Conservation (phyloP, 768 basidiomycete genomes). For the Rhodotorula kratochvilovae region DNA sequence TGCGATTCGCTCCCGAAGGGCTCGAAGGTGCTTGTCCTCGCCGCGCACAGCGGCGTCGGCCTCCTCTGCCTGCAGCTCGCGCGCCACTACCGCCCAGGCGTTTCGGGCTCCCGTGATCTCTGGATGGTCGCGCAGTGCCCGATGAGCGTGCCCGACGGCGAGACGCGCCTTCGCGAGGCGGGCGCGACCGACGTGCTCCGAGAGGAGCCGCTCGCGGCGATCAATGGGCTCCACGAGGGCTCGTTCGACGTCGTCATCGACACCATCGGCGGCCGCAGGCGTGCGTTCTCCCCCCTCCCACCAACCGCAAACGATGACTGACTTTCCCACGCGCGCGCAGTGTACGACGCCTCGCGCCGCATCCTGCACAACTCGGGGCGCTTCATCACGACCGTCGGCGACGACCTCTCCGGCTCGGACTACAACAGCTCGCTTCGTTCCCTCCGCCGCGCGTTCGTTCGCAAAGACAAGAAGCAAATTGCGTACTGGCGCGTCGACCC, state of each 20-base stretch:
- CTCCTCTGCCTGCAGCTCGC: slow-evolving; percentile 40
- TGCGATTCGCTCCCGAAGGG: slow-evolving; percentile 30
- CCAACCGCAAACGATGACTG: not conserved
- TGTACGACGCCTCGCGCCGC: slow-evolving; percentile 43
- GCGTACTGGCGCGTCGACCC: slow-evolving; percentile 33
- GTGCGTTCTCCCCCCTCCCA: slow-evolving; percentile 9
- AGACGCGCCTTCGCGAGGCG: slow-evolving; percentile 14
- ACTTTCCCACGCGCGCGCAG: not conserved
- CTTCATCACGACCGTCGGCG: slow-evolving; percentile 36
- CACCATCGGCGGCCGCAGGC: slow-evolving; percentile 39
- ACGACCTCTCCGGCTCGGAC: slow-evolving; percentile 9
- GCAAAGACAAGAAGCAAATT: slow-evolving; percentile 42
- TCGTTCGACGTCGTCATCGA: slow-evolving; percentile 44
- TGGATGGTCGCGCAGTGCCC: slow-evolving; percentile 40
- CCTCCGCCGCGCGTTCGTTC: slow-evolving; percentile 43
- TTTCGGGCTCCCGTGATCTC: slow-evolving; percentile 6
- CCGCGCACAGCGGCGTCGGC: slow-evolving; percentile 42
- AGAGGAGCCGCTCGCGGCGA: slow-evolving; percentile 40
- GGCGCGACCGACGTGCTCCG: slow-evolving; percentile 40
- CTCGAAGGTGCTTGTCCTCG: slow-evolving; percentile 40
- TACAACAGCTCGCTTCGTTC: slow-evolving; percentile 34
- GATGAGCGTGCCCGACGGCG: slow-evolving; percentile 31
- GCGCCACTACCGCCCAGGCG: slow-evolving; percentile 13
- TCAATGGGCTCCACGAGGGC: slow-evolving; percentile 41
- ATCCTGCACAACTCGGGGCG: slow-evolving; percentile 41